Evolutionary conservation across 371 early-diverging fungal genomes (phyloP), one percentile per base, ranked within the genome.

Genomic region (Capniomyces stellatus): DNA sequence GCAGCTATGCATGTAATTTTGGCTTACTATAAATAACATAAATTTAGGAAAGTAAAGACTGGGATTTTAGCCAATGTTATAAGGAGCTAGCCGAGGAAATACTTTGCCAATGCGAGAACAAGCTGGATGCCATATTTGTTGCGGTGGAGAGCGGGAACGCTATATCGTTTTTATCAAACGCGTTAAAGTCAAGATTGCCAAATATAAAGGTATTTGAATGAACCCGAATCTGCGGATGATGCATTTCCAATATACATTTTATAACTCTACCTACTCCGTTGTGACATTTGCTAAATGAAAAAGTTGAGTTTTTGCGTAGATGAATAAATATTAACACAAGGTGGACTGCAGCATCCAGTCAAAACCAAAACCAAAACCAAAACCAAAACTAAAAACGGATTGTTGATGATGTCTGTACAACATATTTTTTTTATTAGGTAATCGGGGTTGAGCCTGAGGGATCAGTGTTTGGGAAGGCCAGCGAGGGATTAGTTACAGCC

Each of bases 111-210:
- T 70, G 71, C 6, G 63, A 72, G 10, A 64, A 70, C 10, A 57
- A 63, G 15, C 44, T 85, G 3, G 83, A 85, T 54, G 71, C 70
- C 23, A 57, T 87, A 29, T 76, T 86, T 25, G 71, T 81, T 18
- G 84, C 82, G 47, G 86, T 79, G 0, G 87, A 82, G 59, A 74
- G 84, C 1, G 86, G 85, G 51, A 61, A 72, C 30, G 70, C 76
- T 1, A 72, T 82, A 25, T 76, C 81, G 30, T 77, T 78, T 24
- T 62, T 85, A 51, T 73, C 79, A 19, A 64, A 61, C 35, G 71
- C 69, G 21, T 58, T 86, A 19, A 79, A 75, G 59, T 61, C 60
- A 18, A 65, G 67, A 54, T 58, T 72, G 15, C 80, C 84, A 0
- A 58, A 64, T n/a, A 39, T 83, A 23, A 63, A 74, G 69, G 64